phyloP scores from a whole-genome alignment of 352 stramenopile genomes.

The Pythium phragmitis region DNA sequence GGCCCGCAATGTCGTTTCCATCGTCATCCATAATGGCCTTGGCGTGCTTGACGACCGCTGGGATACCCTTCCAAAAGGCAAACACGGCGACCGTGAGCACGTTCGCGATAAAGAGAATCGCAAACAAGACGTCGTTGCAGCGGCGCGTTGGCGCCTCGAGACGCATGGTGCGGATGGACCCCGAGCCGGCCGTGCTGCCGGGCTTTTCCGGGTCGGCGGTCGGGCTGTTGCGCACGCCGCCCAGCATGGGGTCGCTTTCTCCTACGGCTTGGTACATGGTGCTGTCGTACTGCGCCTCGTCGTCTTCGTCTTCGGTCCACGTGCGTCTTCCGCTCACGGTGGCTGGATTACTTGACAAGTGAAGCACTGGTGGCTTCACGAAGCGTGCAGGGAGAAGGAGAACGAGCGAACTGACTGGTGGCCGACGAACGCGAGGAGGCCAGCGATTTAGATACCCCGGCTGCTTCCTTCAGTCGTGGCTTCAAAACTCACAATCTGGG shows the following conservation, averaged over 20 bases:
- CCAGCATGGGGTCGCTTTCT: conserved; percentile 81
- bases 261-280: conserved; percentile 70
- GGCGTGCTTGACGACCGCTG: conserved; percentile 40
- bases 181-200: conserved; percentile 28
- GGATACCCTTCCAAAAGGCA: conserved; percentile 69
- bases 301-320: conserved; percentile 29
- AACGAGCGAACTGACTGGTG: conserved; percentile 11
- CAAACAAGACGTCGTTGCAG: conserved; percentile 80
- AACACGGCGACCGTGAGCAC: conserved; percentile 58
- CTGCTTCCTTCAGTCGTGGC: conserved; percentile 1
- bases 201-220: conserved; percentile 17
- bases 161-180: conserved; percentile 64
- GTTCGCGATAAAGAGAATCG: conserved; percentile 66
- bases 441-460: not conserved
- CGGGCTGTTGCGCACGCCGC: conserved; percentile 29
- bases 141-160: conserved; percentile 49
- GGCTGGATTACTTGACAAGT: conserved; percentile 9
- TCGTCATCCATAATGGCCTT: conserved; percentile 27
- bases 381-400: not conserved
- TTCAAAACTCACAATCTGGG: not conserved
- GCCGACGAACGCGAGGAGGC: not conserved
- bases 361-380: conserved; percentile 23
- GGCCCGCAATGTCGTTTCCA: conserved; percentile 5
- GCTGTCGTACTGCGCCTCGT: conserved; percentile 13
- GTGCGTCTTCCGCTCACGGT: conserved; percentile 24